phyloP scores from a whole-genome alignment of 2,329 filamentous ascomycete genomes.

The Monilinia laxa region DNA sequence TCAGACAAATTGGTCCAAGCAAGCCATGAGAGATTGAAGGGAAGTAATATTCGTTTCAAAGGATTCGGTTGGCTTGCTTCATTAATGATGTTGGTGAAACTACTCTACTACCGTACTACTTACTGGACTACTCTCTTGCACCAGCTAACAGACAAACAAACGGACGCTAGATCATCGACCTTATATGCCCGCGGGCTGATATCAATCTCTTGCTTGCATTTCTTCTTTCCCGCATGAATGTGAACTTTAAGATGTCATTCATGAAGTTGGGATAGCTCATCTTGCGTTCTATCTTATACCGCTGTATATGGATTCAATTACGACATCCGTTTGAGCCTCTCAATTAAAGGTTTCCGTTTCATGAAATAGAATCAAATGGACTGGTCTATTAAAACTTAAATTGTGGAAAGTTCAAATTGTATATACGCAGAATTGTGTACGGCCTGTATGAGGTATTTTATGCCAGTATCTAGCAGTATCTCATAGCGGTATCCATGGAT shows the following conservation, averaged over 20 bases:
- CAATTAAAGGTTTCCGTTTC: neutral
- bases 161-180: too few species aligned
- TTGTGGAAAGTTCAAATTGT: slow-evolving; percentile 11
- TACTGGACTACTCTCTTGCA: too few species aligned
- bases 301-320: slow-evolving; percentile 3
- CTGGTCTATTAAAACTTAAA: slow-evolving; percentile 1
- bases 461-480: too few species aligned
- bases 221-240: neutral
- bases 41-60: slow-evolving; percentile 13
- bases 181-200: too few species aligned
- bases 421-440: slow-evolving; percentile 11
- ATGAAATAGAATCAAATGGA: slow-evolving; percentile 4
- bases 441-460: too few species aligned
- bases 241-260: neutral
- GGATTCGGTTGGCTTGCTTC: slow-evolving; percentile 11
- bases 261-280: neutral
- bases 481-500: too few species aligned
- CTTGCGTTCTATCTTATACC: too few species aligned
- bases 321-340: slow-evolving; percentile 3
- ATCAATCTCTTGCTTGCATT: too few species aligned
- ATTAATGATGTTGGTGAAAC: slow-evolving; percentile 8
- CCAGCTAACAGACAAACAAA: too few species aligned
- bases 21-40: slow-evolving; percentile 15
- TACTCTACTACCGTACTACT: neutral
- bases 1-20: slow-evolving; percentile 5